phyloP scores from a whole-genome alignment of 139 green algal species.

The Deuterostichococcus epilithicus region DNA sequence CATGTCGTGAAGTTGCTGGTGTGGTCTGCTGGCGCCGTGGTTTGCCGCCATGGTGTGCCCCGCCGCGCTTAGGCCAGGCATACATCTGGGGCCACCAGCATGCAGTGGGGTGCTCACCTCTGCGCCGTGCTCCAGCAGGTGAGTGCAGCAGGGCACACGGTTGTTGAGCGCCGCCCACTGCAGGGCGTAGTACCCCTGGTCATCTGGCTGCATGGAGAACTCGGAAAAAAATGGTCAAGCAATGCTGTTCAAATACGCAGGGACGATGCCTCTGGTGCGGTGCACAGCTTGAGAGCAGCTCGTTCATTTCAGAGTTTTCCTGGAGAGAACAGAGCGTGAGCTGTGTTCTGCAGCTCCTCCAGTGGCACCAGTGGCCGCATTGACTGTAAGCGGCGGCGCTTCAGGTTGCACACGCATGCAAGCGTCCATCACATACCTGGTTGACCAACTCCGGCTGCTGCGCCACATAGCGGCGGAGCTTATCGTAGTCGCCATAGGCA shows the following conservation, averaged over 20 bases:
- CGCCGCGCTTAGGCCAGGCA: neutral
- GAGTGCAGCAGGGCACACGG: conserved; percentile 58
- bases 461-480: conserved; percentile 51
- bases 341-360: neutral
- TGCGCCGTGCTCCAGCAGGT: conserved; percentile 63
- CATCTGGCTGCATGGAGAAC: conserved; percentile 46
- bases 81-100: neutral
- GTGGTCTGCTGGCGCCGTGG: neutral
- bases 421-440: neutral
- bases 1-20: no score
- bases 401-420: neutral
- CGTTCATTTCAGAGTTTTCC: no score
- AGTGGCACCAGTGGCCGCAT: neutral
- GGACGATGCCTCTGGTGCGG: neutral
- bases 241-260: neutral
- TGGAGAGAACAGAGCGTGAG: no score
- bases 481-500: conserved; percentile 82
- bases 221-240: neutral
- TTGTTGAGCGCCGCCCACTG: conserved; percentile 97
- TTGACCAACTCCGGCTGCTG: conserved; percentile 44
- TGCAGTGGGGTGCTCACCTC: conserved; percentile 23
- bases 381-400: neutral
- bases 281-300: neutral
- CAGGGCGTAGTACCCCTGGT: conserved; percentile 59
- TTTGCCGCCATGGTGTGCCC: neutral